Evolutionary conservation across 2,329 filamentous ascomycete genomes (phyloP).

Genomic region (Ophiocordyceps australis): DNA sequence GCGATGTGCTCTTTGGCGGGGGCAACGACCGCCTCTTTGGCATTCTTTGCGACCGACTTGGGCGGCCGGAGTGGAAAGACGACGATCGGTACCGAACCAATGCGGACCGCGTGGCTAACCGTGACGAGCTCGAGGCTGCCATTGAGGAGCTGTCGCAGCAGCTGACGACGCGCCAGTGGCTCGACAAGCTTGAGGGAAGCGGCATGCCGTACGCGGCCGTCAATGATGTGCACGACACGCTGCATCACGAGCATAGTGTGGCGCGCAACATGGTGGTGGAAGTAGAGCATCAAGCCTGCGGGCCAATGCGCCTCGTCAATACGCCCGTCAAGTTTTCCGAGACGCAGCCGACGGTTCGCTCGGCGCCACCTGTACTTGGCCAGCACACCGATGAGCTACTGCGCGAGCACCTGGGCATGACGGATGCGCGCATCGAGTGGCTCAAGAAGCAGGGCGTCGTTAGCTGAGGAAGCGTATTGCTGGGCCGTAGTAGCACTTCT

Average conservation of each 20-base stretch:
- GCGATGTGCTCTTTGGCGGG: conserved; percentile 52
- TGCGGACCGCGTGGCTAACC: conserved; percentile 45
- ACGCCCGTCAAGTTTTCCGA: conserved; percentile 90
- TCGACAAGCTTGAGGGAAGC: conserved; percentile 69
- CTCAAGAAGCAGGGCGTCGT: conserved; percentile 53
- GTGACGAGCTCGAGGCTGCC: conserved; percentile 55
- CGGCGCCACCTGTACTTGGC: conserved; percentile 66
- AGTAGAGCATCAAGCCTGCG: conserved; percentile 67
- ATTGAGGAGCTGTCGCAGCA: conserved; percentile 61
- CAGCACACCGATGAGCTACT: conserved; percentile 75
- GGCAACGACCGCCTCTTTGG: conserved; percentile 56
- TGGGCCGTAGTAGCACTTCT: too few species aligned
- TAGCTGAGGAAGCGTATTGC: too few species aligned
- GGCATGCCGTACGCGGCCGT: conserved; percentile 88
- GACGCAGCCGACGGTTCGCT: conserved; percentile 57
- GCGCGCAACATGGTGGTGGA: conserved; percentile 84
- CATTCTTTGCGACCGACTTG: conserved; percentile 42
- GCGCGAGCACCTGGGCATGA: conserved; percentile 40
- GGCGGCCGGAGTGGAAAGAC: conserved; percentile 38
- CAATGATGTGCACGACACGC: conserved; percentile 74
- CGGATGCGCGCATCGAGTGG: conserved; percentile 34
- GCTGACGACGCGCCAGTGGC: conserved; percentile 77
- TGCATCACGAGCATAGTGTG: conserved; percentile 70
- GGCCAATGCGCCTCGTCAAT: conserved; percentile 76
- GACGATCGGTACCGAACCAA: conserved; percentile 44